phyloP scores from a whole-genome alignment of 768 basidiomycete species.

The Lactifluus rugatus region DNA sequence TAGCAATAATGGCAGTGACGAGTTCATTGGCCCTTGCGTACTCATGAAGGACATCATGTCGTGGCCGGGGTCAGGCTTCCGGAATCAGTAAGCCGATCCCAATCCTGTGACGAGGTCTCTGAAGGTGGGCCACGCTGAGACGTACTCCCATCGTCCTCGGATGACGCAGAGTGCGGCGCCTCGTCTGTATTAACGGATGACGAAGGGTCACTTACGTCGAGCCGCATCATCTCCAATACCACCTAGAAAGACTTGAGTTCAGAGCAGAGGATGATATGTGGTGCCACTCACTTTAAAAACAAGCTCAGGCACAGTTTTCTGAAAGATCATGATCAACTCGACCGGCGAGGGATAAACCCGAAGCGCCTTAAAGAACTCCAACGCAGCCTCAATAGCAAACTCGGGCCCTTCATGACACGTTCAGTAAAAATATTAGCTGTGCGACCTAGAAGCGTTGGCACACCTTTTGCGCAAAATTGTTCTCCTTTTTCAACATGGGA shows the following conservation, averaged over 20 bases:
- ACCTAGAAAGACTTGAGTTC: conserved; percentile 31
- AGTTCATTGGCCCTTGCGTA: conserved; percentile 13
- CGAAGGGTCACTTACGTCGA: conserved; percentile 74
- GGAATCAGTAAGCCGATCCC: conserved; percentile 79
- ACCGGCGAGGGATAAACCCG: conserved; percentile 91
- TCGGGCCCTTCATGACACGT: conserved; percentile 48
- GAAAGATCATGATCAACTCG: conserved; percentile 90
- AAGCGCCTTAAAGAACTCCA: conserved; percentile 88
- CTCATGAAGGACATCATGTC: conserved; percentile 23
- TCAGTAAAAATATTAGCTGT: background rate
- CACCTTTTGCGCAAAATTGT: conserved; percentile 67
- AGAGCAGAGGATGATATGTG: background rate
- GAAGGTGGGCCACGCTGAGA: conserved; percentile 63
- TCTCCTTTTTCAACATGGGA: conserved; percentile 82
- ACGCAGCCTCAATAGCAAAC: conserved; percentile 70
- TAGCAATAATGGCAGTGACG: conserved; percentile 19
- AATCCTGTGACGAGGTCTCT: conserved; percentile 82
- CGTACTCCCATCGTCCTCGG: conserved; percentile 46
- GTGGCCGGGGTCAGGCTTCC: conserved; percentile 43
- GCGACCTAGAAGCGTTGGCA: conserved; percentile 21
- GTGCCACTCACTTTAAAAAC: conserved; percentile 57
- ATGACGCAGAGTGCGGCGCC: conserved; percentile 27
- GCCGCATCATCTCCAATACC: conserved; percentile 74
- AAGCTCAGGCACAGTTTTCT: conserved; percentile 76
- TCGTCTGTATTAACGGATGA: conserved; percentile 30